Percentiles rank a stretch among this genome's conserved stretches.
These are phyloP conservation scores for Austroboletus rostrupii DNA, from an alignment of 1,284 basidiomycete species.

Conservation along the genomic window DNA sequence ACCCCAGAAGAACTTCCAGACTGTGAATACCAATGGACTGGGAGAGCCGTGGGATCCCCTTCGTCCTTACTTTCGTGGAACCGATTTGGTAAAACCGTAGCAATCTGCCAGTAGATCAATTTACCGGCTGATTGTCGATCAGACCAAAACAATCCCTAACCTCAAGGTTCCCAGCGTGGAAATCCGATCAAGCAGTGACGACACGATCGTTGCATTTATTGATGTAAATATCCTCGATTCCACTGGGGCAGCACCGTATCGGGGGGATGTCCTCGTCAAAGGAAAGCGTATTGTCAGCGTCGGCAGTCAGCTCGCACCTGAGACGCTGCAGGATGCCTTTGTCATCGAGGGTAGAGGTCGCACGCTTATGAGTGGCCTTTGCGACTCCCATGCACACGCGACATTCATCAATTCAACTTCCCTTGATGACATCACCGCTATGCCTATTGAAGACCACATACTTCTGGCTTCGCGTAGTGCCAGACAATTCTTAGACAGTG, in stretches of 20 bases:
- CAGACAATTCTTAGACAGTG: constrained; percentile 28
- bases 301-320: constrained; percentile 18
- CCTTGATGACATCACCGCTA: constrained; percentile 23
- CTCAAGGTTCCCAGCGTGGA: constrained; percentile 25
- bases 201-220: constrained; percentile 23
- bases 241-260: constrained; percentile 28
- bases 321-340: constrained; percentile 14
- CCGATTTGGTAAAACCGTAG: constrained; percentile 18
- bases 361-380: constrained; percentile 30
- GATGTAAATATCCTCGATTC: constrained; percentile 34
- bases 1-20: background rate
- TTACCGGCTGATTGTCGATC: background rate
- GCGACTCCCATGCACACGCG: constrained; percentile 27
- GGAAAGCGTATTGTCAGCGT: constrained; percentile 29
- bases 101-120: background rate
- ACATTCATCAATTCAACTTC: constrained; percentile 25
- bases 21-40: constrained; percentile 16
- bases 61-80: constrained; percentile 21
- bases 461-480: constrained; percentile 25
- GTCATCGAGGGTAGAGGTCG: constrained; percentile 26
- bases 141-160: constrained; percentile 23
- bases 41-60: constrained; percentile 24
- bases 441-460: constrained; percentile 28
- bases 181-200: constrained; percentile 21
- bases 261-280: constrained; percentile 30